These are phyloP conservation scores for Leccinum fallax DNA, from an alignment of 1,284 basidiomycete species.

Conservation along the genomic window DNA sequence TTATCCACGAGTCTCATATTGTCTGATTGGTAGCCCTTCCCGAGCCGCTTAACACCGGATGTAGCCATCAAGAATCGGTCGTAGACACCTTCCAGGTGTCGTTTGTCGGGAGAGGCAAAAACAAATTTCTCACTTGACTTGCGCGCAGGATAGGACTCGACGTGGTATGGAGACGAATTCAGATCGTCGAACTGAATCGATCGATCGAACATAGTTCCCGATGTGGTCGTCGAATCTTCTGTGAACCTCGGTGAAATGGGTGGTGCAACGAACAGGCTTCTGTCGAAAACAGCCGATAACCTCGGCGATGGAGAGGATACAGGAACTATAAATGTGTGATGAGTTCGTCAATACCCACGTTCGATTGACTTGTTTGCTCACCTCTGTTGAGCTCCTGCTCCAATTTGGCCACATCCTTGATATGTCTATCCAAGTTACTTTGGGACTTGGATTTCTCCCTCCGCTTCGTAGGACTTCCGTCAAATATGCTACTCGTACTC, in stretches of 20 bases:
- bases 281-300: slow-evolving; percentile 64
- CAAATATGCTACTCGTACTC: slow-evolving; percentile 34
- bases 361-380: slow-evolving; percentile 13
- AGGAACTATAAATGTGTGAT: slow-evolving; percentile 31
- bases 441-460: slow-evolving; percentile 68
- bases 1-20: slow-evolving; percentile 42
- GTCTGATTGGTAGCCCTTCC: slow-evolving; percentile 75
- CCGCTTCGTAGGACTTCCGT: slow-evolving; percentile 58
- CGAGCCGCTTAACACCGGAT: slow-evolving; percentile 70
- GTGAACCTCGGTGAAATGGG: slow-evolving; percentile 30
- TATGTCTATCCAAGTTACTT: slow-evolving; percentile 63
- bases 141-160: slow-evolving; percentile 63
- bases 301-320: slow-evolving; percentile 49
- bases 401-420: slow-evolving; percentile 61
- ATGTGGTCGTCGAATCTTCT: slow-evolving; percentile 33
- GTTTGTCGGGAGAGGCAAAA: slow-evolving; percentile 57
- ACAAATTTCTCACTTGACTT: slow-evolving; percentile 39
- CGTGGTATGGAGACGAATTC: slow-evolving; percentile 57
- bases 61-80: slow-evolving; percentile 80
- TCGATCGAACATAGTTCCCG: slow-evolving; percentile 29
- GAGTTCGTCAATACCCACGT: slow-evolving; percentile 3
- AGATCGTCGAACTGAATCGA: slow-evolving; percentile 47
- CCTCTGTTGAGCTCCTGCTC: slow-evolving; percentile 56
- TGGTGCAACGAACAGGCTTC: slow-evolving; percentile 62
- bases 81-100: slow-evolving; percentile 67